Base-by-base conservation (phyloP, 2,329 filamentous ascomycete genomes). In the Arthrocladium fulminans region DNA sequence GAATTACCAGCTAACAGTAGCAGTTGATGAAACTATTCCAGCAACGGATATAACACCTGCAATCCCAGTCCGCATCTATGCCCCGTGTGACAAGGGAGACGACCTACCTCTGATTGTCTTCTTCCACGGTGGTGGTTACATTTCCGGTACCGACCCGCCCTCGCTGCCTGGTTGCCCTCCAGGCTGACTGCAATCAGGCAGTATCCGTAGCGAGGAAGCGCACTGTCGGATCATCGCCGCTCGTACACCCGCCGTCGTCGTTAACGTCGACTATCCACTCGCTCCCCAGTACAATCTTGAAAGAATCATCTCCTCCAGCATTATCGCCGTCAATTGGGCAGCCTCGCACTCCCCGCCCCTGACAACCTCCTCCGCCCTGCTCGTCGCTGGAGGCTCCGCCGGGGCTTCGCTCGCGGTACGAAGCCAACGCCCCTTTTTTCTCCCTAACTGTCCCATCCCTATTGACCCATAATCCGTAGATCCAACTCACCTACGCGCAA, bases 181-280 rank as follows among this genome's bases (percentile, higher is more conserved):
- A 35, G 32, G n/a, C 32, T 35, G 32, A 35, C 32, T n/a, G 32
- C n/a, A 29, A 8, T 9, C 13, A 35, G 32, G 32, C n/a, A 35
- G 17, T n/a, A 35, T 35, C 32, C 32, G 32, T n/a, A 35, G 32
- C 32, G 32, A 35, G 13, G 32, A 35, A 35, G 32, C 32, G 32
- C 32, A 35, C 13, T 35, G 32, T 35, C 32, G 13, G 13, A 35
- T 35, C 32, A 35, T 35, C n/a, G 32, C 32, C 32, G 32, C 32
- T n/a, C 32, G 32, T 7, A 35, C 32, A 7, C 32, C 32, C n/a
- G 32, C 32, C 32, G 32, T 35, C 13, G 32, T 35, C 32, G 32
- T 35, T 35, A 35, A 35, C 13, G 32, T 35, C 32, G 32, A 35
- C 32, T 35, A 35, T 35, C 32, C 32, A 35, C 32, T 35, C 32